Evolutionary conservation across 106 monocot genomes (phyloP).

Genomic region (Iris macrosiphon): DNA sequence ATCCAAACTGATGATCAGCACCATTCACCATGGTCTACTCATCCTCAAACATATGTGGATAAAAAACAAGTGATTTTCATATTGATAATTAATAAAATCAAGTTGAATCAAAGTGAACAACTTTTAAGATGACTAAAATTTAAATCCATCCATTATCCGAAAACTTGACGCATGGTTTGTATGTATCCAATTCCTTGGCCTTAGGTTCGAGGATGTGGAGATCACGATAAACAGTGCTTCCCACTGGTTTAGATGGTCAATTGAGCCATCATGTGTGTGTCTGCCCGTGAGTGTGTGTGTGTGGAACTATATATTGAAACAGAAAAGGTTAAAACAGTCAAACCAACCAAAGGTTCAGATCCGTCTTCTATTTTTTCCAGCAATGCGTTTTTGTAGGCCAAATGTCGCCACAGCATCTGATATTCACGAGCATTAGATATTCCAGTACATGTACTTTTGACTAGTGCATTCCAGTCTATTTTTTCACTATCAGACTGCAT

Average conservation of each 20-base stretch:
- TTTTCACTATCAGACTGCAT: constrained; percentile 15
- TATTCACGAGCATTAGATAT: constrained; percentile 76
- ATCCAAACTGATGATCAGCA: too few species aligned
- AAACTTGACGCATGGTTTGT: too few species aligned
- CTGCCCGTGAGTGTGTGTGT: neutral
- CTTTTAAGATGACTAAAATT: too few species aligned
- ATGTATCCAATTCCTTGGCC: too few species aligned
- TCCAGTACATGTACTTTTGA: constrained; percentile 49
- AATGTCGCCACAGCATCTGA: constrained; percentile 97
- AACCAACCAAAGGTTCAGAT: constrained; percentile 64
- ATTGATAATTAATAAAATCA: too few species aligned
- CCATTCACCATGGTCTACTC: too few species aligned
- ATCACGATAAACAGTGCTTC: neutral
- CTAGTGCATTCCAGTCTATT: constrained; percentile 71
- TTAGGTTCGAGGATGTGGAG: too few species aligned
- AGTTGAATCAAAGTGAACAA: too few species aligned
- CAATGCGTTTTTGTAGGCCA: constrained; percentile 53
- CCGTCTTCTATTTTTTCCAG: constrained; percentile 56
- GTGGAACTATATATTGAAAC: neutral
- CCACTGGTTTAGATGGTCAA: neutral
- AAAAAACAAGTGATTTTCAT: too few species aligned
- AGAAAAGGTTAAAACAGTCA: neutral
- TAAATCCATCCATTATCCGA: too few species aligned
- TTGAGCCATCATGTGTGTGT: neutral
- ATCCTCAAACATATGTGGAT: too few species aligned